A percentile compares a stretch with the other conserved stretches of the same genome.
These are phyloP conservation scores for Curvularia verruculosa DNA, from an alignment of 2,329 filamentous ascomycete genomes.

Conservation along the genomic window DNA sequence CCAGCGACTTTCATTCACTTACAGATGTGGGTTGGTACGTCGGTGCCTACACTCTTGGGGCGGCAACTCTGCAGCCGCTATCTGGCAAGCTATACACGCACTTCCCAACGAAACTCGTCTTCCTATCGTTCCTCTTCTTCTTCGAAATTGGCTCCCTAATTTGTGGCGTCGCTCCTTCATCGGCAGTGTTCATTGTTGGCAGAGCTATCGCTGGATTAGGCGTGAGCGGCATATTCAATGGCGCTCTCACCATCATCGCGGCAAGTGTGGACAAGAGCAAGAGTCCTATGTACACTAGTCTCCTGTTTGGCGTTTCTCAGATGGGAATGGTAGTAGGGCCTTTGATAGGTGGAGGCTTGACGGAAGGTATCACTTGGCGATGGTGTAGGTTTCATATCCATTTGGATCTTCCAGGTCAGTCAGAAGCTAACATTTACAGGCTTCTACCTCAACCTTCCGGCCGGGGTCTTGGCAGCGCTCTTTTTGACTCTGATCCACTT, in stretches of 20 bases:
- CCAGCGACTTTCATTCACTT: slow-evolving; percentile 27
- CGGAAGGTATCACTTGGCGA: slow-evolving; percentile 49
- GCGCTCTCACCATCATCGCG: too few species aligned
- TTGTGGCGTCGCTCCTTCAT: neutral
- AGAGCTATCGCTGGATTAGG: too few species aligned
- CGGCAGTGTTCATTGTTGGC: neutral
- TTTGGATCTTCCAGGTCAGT: neutral
- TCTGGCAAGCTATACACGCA: slow-evolving; percentile 33
- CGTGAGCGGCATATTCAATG: too few species aligned
- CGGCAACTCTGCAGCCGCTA: slow-evolving; percentile 28
- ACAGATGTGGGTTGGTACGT: slow-evolving; percentile 24
- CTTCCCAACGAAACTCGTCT: slow-evolving; percentile 29
- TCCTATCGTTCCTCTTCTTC: slow-evolving; percentile 23
- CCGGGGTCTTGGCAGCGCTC: slow-evolving; percentile 43
- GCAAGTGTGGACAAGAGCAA: neutral
- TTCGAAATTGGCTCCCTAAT: neutral
- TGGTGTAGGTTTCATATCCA: slow-evolving; percentile 42
- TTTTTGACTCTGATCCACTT: slow-evolving; percentile 43
- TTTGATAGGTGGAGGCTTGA: slow-evolving; percentile 52
- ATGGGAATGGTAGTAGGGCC: slow-evolving; percentile 50
- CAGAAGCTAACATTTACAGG: slow-evolving; percentile 13
- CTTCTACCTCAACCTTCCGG: slow-evolving; percentile 53
- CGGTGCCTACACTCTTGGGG: neutral
- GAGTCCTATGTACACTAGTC: slow-evolving; percentile 10
- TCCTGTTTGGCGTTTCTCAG: slow-evolving; percentile 39